phyloP scores from a whole-genome alignment of 257 asterid genomes.

The Jaltomata sinuosa region DNA sequence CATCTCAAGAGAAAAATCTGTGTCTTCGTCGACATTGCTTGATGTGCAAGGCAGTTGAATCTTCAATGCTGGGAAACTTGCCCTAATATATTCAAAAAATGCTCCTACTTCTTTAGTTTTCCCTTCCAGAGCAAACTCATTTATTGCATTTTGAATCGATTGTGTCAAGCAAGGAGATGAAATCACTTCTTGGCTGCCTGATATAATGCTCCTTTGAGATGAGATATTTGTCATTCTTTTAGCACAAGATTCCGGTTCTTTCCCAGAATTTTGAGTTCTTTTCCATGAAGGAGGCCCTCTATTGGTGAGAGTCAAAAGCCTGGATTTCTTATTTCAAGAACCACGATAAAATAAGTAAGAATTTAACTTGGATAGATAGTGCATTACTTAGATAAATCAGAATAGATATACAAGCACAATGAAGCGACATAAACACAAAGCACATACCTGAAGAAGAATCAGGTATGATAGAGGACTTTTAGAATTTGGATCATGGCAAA shows the following conservation, averaged over 20 bases:
- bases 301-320: constrained; percentile 62
- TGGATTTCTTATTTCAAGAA: constrained; percentile 75
- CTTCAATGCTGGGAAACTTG: constrained; percentile 53
- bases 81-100: constrained; percentile 46
- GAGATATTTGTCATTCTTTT: constrained; percentile 17
- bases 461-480: constrained; percentile 73
- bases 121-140: constrained; percentile 56
- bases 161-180: constrained; percentile 42
- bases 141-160: constrained; percentile 54
- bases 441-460: constrained; percentile 84
- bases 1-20: constrained; percentile 34
- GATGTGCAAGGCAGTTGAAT: constrained; percentile 31
- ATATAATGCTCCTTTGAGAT: constrained; percentile 17
- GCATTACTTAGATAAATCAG: background rate
- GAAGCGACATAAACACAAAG: background rate
- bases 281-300: constrained; percentile 75
- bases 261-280: constrained; percentile 43
- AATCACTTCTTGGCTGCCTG: constrained; percentile 21
- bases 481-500: constrained; percentile 77
- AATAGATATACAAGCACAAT: background rate
- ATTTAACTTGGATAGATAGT: constrained; percentile 1
- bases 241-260: constrained; percentile 33
- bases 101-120: constrained; percentile 53
- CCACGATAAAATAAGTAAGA: constrained; percentile 9
- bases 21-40: constrained; percentile 22